phyloP scores from a whole-genome alignment of 257 asterid genomes.

The Plantago elongata region DNA sequence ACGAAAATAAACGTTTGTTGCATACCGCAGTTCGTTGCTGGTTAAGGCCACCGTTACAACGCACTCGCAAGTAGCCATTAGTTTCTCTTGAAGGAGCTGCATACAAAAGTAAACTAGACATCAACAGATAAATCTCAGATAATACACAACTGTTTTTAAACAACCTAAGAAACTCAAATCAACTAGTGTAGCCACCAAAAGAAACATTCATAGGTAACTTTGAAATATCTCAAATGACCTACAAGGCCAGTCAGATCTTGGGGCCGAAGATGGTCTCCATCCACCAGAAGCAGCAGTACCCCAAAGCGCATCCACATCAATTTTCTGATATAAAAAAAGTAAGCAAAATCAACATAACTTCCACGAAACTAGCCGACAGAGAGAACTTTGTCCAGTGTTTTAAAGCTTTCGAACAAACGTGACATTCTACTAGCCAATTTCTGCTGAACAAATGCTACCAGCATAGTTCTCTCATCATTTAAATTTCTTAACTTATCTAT shows the following conservation, averaged over 20 bases:
- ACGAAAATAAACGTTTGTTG: slow-evolving; percentile 16
- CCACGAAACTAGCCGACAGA: slow-evolving; percentile 3
- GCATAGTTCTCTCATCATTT: no score
- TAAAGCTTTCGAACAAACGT: not conserved
- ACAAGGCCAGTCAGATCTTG: slow-evolving; percentile 94
- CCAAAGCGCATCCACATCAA: slow-evolving; percentile 77
- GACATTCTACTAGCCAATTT: no score
- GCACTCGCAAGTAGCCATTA: slow-evolving; percentile 93
- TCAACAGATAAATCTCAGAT: slow-evolving; percentile 8
- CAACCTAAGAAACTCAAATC: slow-evolving; percentile 8
- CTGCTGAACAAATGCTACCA: no score
- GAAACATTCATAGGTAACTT: not conserved
- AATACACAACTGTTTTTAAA: not conserved
- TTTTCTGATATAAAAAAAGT: slow-evolving; percentile 41
- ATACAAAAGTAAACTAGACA: slow-evolving; percentile 19
- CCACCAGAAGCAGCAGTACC: slow-evolving; percentile 71
- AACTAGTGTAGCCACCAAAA: not conserved
- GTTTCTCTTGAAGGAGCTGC: slow-evolving; percentile 79
- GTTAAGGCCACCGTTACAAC: slow-evolving; percentile 97
- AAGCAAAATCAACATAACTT: not conserved
- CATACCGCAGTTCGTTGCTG: slow-evolving; percentile 97
- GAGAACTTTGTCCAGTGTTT: not conserved
- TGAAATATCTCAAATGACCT: slow-evolving; percentile 25
- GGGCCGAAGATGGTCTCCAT: slow-evolving; percentile 97
- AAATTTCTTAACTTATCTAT: not conserved